Conservation (phyloP, 2,329 filamentous ascomycete genomes). For the Rhinocladiella mackenziei region DNA sequence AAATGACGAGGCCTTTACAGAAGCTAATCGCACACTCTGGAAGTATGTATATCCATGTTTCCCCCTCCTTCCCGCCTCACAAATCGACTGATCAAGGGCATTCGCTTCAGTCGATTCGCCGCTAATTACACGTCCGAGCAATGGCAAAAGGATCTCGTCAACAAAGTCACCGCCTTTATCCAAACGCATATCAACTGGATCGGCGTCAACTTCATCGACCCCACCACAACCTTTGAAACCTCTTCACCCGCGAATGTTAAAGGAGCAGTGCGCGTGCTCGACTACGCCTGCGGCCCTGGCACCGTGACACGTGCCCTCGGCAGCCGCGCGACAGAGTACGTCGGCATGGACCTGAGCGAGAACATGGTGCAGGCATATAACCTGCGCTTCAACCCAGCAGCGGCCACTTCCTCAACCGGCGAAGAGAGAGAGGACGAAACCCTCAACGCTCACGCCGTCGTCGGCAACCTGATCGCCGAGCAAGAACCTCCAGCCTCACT, state of each 20-base stretch:
- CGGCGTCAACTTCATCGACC: constrained; percentile 25
- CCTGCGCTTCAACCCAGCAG: constrained; percentile 47
- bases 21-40: constrained; percentile 26
- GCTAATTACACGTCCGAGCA: constrained; percentile 23
- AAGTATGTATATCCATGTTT: constrained; percentile 17
- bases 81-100: too few species aligned
- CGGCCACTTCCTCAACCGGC: background rate
- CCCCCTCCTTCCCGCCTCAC: background rate
- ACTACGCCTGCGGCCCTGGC: constrained; percentile 74
- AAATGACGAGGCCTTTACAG: constrained; percentile 19
- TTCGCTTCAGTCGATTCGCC: constrained; percentile 21
- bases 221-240: constrained; percentile 16
- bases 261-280: constrained; percentile 51
- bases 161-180: constrained; percentile 25
- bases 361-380: constrained; percentile 70
- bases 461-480: constrained; percentile 52
- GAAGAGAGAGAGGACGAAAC: constrained; percentile 29
- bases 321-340: constrained; percentile 58
- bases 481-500: constrained; percentile 52
- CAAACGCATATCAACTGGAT: constrained; percentile 25
- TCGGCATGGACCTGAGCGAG: constrained; percentile 67
- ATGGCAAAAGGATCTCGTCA: constrained; percentile 27
- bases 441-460: constrained; percentile 25
- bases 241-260: too few species aligned
- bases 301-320: constrained; percentile 50